A percentile compares a stretch with the other conserved stretches of the same genome.
Evolutionary conservation across 352 stramenopile species (phyloP).

Genomic region (Elongisporangium senticosum): DNA sequence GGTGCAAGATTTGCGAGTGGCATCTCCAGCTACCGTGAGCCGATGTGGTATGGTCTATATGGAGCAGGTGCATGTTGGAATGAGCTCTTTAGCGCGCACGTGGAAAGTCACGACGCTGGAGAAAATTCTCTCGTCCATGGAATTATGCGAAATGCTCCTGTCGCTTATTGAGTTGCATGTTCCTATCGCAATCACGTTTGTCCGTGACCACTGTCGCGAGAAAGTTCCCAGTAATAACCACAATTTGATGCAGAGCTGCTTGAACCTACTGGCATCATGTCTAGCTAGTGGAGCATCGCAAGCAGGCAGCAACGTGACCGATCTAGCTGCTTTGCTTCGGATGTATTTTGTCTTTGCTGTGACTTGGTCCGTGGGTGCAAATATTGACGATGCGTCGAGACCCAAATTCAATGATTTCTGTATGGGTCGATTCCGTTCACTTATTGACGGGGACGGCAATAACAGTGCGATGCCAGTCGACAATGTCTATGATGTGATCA

Average conservation of each 20-base stretch:
- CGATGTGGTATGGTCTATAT: conserved; percentile 92
- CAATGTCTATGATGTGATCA: conserved; percentile 83
- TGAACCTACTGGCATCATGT: conserved; percentile 84
- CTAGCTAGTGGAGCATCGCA: conserved; percentile 36
- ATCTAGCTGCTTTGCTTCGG: conserved; percentile 51
- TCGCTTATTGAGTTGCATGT: conserved; percentile 81
- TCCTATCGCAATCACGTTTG: conserved; percentile 76
- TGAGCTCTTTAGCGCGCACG: conserved; percentile 63
- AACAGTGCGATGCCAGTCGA: conserved; percentile 29
- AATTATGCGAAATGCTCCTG: conserved; percentile 65
- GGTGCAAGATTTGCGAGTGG: conserved; percentile 86
- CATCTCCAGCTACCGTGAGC: conserved; percentile 85
- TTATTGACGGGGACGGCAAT: conserved; percentile 50
- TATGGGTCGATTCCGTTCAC: conserved; percentile 49
- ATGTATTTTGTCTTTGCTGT: conserved; percentile 89
- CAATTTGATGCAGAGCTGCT: conserved; percentile 84
- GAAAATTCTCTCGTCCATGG: conserved; percentile 42
- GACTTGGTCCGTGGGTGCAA: conserved; percentile 83
- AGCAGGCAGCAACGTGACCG: conserved; percentile 33
- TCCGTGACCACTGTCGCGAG: conserved; percentile 86
- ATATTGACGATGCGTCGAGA: conserved; percentile 79
- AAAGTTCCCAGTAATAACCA: conserved; percentile 86
- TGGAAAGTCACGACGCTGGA: conserved; percentile 77
- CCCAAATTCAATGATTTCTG: conserved; percentile 87
- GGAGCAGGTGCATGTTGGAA: conserved; percentile 83